Conservation (phyloP, 192 early-diverging fungal species). For the Umbelopsis isabellina region DNA sequence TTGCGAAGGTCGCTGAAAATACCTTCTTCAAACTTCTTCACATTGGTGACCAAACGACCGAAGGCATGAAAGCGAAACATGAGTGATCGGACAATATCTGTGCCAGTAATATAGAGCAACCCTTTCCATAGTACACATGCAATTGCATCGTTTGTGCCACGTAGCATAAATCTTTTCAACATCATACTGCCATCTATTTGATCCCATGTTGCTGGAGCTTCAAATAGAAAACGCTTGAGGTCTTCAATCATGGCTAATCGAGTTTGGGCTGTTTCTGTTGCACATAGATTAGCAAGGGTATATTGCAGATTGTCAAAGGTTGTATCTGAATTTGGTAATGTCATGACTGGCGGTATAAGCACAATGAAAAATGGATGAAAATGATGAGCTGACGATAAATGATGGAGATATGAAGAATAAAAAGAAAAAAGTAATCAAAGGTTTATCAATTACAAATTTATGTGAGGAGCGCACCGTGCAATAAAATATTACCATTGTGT, state of each 20-base stretch:
- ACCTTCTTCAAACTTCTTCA: constrained; percentile 99
- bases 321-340: constrained; percentile 13
- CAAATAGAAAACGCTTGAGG: constrained; percentile 61
- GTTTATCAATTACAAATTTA: not conserved
- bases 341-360: not conserved
- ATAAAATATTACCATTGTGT: constrained; percentile 21
- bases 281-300: constrained; percentile 18
- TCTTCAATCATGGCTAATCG: constrained; percentile 46
- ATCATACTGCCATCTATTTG: constrained; percentile 43
- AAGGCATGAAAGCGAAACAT: constrained; percentile 90
- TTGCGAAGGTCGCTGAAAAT: constrained; percentile 95
- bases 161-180: constrained; percentile 64
- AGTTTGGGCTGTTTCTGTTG: constrained; percentile 19
- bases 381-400: not conserved
- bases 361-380: not conserved
- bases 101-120: constrained; percentile 92
- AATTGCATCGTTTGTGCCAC: constrained; percentile 79
- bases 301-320: constrained; percentile 10
- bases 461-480: not conserved
- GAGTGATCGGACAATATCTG: constrained; percentile 93
- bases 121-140: constrained; percentile 93
- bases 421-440: not conserved
- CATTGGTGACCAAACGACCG: constrained; percentile 80
- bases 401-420: constrained; percentile 8
- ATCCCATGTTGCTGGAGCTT: constrained; percentile 69